These are phyloP conservation scores for Blastobotrys muscicola DNA, from an alignment of 805 yeast genomes.

Conservation along the genomic window DNA sequence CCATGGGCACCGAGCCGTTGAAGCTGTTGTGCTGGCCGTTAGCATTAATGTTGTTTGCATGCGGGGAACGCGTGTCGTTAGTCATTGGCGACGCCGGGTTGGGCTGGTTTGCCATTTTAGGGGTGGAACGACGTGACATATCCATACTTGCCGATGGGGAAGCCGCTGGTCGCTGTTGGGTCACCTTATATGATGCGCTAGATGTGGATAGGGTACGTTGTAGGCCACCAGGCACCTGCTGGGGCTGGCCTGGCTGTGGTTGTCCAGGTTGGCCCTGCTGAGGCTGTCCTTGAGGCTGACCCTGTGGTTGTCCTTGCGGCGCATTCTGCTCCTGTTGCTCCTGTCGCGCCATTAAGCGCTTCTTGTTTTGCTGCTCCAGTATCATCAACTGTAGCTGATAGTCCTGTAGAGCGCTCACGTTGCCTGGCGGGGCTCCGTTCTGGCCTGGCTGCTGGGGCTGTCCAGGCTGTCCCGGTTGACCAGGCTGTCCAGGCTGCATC, in stretches of 20 bases:
- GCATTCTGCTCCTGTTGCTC: conserved; percentile 20
- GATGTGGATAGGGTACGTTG: conserved; percentile 3
- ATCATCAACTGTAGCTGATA: conserved; percentile 72
- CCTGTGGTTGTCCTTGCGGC: conserved; percentile 8
- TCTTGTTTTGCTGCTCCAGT: conserved; percentile 67
- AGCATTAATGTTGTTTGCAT: conserved; percentile 6
- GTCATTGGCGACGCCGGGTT: conserved; percentile 21
- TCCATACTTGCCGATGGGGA: conserved; percentile 7
- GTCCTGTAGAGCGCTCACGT: conserved; percentile 58
- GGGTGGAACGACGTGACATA: conserved; percentile 19
- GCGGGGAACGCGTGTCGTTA: conserved; percentile 21
- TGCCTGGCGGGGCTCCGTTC: conserved; percentile 26
- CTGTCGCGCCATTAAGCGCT: conserved; percentile 39
- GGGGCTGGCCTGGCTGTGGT: conserved; percentile 9
- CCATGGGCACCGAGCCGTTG: conserved; percentile 20
- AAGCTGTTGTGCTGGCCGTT: conserved; percentile 4
- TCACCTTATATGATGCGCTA: conserved; percentile 2
- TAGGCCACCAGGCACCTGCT: conserved; percentile 1
- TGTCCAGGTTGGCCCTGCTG: conserved; percentile 11
- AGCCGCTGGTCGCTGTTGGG: conserved; percentile 3
- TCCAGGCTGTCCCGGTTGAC: conserved; percentile 13
- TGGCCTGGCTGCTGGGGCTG: conserved; percentile 17
- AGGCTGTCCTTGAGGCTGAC: conserved; percentile 19
- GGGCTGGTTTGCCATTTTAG: conserved; percentile 22
- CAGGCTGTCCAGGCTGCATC: conserved; percentile 30